A percentile compares a stretch with the other conserved stretches of the same genome.
phyloP scores from a whole-genome alignment of 352 stramenopile genomes.

The Pythium volutum region DNA sequence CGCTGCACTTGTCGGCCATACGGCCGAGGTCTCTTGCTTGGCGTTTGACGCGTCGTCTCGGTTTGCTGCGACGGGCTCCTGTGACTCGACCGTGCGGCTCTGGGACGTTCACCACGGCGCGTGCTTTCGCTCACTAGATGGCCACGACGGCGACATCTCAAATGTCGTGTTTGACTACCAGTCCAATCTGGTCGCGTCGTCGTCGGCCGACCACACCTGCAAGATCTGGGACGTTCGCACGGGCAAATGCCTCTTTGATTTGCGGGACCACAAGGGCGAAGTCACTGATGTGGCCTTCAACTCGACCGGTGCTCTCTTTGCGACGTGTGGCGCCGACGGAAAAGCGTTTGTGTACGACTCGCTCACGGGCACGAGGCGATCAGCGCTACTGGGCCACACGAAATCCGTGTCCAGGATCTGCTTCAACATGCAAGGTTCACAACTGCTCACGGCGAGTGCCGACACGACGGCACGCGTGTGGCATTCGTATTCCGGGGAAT shows the following conservation, averaged over 20 bases:
- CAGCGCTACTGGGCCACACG: slow-evolving; percentile 42
- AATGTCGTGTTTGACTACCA: slow-evolving; percentile 65
- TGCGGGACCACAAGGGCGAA: slow-evolving; percentile 45
- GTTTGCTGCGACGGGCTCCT: slow-evolving; percentile 60
- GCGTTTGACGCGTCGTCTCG: slow-evolving; percentile 44
- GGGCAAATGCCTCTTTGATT: slow-evolving; percentile 59
- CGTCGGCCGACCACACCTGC: slow-evolving; percentile 51
- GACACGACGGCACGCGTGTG: slow-evolving; percentile 63
- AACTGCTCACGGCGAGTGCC: slow-evolving; percentile 51
- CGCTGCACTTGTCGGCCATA: slow-evolving; percentile 50
- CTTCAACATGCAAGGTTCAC: slow-evolving; percentile 69
- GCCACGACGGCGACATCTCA: slow-evolving; percentile 52
- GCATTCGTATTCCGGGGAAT: slow-evolving; percentile 68
- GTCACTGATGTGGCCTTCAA: slow-evolving; percentile 62
- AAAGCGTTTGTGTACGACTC: slow-evolving; percentile 70
- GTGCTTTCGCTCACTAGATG: slow-evolving; percentile 70
- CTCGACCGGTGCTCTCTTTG: slow-evolving; percentile 59
- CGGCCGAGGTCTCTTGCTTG: slow-evolving; percentile 63
- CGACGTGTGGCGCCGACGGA: slow-evolving; percentile 46
- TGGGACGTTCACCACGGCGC: slow-evolving; percentile 69
- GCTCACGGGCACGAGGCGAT: slow-evolving; percentile 52
- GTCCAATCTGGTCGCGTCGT: slow-evolving; percentile 48
- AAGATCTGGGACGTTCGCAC: slow-evolving; percentile 74
- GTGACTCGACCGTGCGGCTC: slow-evolving; percentile 63
- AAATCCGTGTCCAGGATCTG: slow-evolving; percentile 44